Conservation (phyloP, 1,284 basidiomycete species). For the Malassezia globosa region DNA sequence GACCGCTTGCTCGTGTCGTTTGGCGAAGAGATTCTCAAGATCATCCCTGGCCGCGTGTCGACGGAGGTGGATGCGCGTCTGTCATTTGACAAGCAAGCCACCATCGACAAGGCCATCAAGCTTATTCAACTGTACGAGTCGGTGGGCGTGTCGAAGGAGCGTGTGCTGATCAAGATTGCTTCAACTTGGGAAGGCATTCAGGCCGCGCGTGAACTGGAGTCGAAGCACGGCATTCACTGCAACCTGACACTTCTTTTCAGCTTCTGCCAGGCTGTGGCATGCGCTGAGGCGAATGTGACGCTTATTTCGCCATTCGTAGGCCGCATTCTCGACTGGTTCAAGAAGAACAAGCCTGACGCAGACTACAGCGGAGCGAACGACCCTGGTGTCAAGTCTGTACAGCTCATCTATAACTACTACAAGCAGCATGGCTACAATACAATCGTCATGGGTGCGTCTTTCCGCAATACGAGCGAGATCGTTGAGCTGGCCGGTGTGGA, state of each 20-base stretch:
- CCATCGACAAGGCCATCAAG: slow-evolving; percentile 71
- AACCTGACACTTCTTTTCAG: slow-evolving; percentile 98
- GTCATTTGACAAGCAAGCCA: slow-evolving; percentile 86
- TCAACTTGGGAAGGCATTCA: slow-evolving; percentile 99
- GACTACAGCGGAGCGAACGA: slow-evolving; percentile 54
- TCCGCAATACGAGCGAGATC: slow-evolving; percentile 80
- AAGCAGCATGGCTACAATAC: slow-evolving; percentile 97
- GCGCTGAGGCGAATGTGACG: slow-evolving; percentile 92
- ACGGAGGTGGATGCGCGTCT: slow-evolving; percentile 96
- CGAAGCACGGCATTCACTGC: slow-evolving; percentile 78
- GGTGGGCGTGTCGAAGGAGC: slow-evolving; percentile 79
- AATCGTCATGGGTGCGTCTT: slow-evolving; percentile 99
- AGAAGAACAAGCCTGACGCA: slow-evolving; percentile 38
- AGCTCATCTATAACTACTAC: slow-evolving; percentile 91
- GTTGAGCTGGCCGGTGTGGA: slow-evolving; percentile 88
- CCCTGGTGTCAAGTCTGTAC: slow-evolving; percentile 92
- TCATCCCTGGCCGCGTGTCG: slow-evolving; percentile 96
- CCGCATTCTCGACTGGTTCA: slow-evolving; percentile 52
- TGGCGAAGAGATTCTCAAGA: slow-evolving; percentile 83
- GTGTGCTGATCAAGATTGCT: slow-evolving; percentile 90
- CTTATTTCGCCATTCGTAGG: slow-evolving; percentile 99
- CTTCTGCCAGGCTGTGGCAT: slow-evolving; percentile 94
- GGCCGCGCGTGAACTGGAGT: slow-evolving; percentile 88
- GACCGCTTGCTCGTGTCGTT: slow-evolving; percentile 94
- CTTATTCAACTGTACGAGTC: slow-evolving; percentile 89